Evolutionary conservation across 1,284 basidiomycete species (phyloP), one percentile per base, ranked within the genome.

Genomic region (Ceratobasidium sp.): DNA sequence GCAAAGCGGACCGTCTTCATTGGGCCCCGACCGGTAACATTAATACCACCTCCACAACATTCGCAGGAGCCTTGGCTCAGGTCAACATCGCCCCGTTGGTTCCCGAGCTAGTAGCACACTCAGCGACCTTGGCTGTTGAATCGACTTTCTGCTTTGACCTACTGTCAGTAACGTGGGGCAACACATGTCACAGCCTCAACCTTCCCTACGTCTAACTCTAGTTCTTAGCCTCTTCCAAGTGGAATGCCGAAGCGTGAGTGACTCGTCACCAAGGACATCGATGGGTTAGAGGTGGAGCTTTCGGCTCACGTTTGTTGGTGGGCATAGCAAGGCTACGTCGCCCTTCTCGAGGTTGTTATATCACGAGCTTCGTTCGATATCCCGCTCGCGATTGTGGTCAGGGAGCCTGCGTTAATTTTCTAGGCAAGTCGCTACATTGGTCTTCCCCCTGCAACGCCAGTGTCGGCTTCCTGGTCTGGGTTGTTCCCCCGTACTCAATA

Each of bases 301-400:
- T 19, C 92, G 91, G 90, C 87, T 92, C 75, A 90, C 90, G 0
- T 91, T 90, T 58, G 85, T 86, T 53, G 84, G 86, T 3, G 85
- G 84, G 76, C 86, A 84, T 48, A 86, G 83, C 69, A 84, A 86
- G 59, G 90, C 89, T 0, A 81, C 87, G 22, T 91, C 89, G 11
- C 85, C 86, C 22, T 91, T 90, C 85, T 91, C 90, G 0, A 90
- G 91, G 80, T 88, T 89, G 0, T 90, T n/a, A n/a, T n/a, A n/a
- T n/a, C n/a, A n/a, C n/a, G n/a, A n/a, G n/a, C n/a, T n/a, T n/a
- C n/a, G n/a, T n/a, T n/a, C n/a, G n/a, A n/a, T n/a, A n/a, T n/a
- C n/a, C n/a, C n/a, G n/a, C n/a, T n/a, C n/a, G n/a, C n/a, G n/a
- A n/a, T n/a, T n/a, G n/a, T n/a, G n/a, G n/a, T n/a, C n/a, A n/a